These are phyloP conservation scores for Phoenix roebelenii DNA, from an alignment of 176 grass and related monocot species.

Conservation along the genomic window DNA sequence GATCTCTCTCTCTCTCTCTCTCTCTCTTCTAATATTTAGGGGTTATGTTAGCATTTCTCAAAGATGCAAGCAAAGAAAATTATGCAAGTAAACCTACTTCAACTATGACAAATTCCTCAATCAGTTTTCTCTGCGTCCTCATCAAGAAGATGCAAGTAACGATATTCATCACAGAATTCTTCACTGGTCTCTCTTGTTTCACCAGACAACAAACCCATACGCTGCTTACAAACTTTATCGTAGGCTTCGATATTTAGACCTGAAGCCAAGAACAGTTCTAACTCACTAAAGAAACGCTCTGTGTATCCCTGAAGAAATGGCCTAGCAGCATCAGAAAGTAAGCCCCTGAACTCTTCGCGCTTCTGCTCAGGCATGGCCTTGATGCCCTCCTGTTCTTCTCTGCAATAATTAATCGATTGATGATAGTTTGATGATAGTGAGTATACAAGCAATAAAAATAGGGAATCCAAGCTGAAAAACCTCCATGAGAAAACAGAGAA, in stretches of 20 bases:
- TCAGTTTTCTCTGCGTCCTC: slow-evolving; percentile 22
- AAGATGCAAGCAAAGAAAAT: too few relatives aligned
- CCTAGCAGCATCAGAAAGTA: slow-evolving; percentile 43
- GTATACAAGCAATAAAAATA: slow-evolving; percentile 1
- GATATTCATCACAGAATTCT: slow-evolving; percentile 22
- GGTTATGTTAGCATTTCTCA: too few relatives aligned
- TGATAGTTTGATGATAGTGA: background rate
- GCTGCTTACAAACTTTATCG: slow-evolving; percentile 40
- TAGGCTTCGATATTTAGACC: slow-evolving; percentile 75
- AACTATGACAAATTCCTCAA: slow-evolving; percentile 22
- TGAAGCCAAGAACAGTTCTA: slow-evolving; percentile 70
- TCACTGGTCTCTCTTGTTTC: slow-evolving; percentile 19
- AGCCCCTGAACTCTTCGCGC: slow-evolving; percentile 47
- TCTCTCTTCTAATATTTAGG: too few relatives aligned
- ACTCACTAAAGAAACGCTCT: slow-evolving; percentile 43
- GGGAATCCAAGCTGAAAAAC: too few relatives aligned
- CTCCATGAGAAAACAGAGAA: too few relatives aligned
- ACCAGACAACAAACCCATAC: slow-evolving; percentile 28
- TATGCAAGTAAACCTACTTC: too few relatives aligned
- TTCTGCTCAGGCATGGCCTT: slow-evolving; percentile 28
- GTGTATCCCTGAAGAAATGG: slow-evolving; percentile 62
- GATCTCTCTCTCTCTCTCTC: too few relatives aligned
- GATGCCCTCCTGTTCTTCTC: slow-evolving; percentile 18
- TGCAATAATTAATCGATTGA: slow-evolving; percentile 1
- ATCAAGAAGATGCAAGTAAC: slow-evolving; percentile 23